Base-by-base conservation (phyloP, 768 basidiomycete genomes). In the Psilocybe tampanensis region DNA sequence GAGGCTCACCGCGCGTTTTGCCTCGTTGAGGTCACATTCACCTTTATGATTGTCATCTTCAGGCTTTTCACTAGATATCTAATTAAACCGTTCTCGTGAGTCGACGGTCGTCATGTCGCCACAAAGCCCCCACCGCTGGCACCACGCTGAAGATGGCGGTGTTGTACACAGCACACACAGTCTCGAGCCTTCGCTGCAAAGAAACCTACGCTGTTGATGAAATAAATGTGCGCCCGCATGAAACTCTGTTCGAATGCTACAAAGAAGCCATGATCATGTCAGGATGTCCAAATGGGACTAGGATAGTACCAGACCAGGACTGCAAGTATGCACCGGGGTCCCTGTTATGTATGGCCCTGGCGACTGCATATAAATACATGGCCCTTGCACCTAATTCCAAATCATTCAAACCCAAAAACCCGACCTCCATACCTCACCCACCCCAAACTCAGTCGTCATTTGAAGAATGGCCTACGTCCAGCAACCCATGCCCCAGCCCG, bases 381-480 rank as follows among this genome's bases (percentile, higher is more conserved):
- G n/a, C 36, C 36, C 4, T 39, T 13, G 7, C 33, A 7, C 15
- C 12, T n/a, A 3, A 39, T 3, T 39, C 36, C 3, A 39, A 39
- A 39, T 13, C 12, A 15, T 39, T 13, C 36, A 39, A 39, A 3
- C 36, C 36, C 36, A 13, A 39, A 39, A 39, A 13, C 36, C 36
- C 12, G 3, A 39, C 13, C 36, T 39, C n/a, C n/a, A n/a, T n/a
- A n/a, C n/a, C n/a, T n/a, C n/a, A n/a, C n/a, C n/a, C n/a, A n/a
- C n/a, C n/a, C n/a, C n/a, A n/a, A n/a, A n/a, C n/a, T n/a, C n/a
- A n/a, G n/a, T n/a, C n/a, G n/a, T n/a, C n/a, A n/a, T n/a, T n/a
- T n/a, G n/a, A n/a, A n/a, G n/a, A n/a, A 66, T 66, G 62, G 50
- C 56, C 5, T 63, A 61, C 56, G 44, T 32, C 23, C 64, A 63